These are phyloP conservation scores for Beauveria pseudobassiana DNA, from an alignment of 2,329 filamentous ascomycete genomes.

Conservation along the genomic window DNA sequence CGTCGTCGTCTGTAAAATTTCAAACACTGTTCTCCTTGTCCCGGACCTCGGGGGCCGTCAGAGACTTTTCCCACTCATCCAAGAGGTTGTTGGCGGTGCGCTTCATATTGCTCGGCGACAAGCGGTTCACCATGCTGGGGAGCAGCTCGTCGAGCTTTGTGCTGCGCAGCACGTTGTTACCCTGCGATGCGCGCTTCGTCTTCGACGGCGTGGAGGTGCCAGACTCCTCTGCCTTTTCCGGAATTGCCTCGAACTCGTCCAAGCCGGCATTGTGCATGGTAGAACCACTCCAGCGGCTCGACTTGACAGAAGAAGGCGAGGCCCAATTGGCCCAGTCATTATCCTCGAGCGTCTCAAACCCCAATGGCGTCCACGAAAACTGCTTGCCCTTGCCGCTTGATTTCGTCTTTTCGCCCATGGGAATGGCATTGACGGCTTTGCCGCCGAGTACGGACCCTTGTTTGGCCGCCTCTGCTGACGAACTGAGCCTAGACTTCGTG, in stretches of 20 bases:
- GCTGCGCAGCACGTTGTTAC: slow-evolving; percentile 27
- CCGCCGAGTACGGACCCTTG: slow-evolving; percentile 17
- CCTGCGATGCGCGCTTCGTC: slow-evolving; percentile 24
- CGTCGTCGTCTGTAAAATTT: neutral
- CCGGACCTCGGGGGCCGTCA: slow-evolving; percentile 22
- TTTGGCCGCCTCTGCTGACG: slow-evolving; percentile 32
- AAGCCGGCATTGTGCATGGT: slow-evolving; percentile 37
- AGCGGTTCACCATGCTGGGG: slow-evolving; percentile 64
- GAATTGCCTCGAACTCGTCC: slow-evolving; percentile 38
- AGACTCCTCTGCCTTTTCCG: slow-evolving; percentile 41
- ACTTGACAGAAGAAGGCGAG: slow-evolving; percentile 44
- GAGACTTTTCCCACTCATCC: slow-evolving; percentile 77
- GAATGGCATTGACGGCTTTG: slow-evolving; percentile 14
- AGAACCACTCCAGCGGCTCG: slow-evolving; percentile 57
- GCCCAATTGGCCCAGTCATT: slow-evolving; percentile 62
- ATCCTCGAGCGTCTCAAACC: slow-evolving; percentile 50
- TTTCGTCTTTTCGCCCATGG: slow-evolving; percentile 29
- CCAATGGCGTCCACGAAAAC: slow-evolving; percentile 53
- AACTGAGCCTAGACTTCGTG: slow-evolving; percentile 34
- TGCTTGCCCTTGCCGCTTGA: slow-evolving; percentile 37
- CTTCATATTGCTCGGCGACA: slow-evolving; percentile 70
- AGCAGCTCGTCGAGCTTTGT: slow-evolving; percentile 48
- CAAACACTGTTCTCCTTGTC: slow-evolving; percentile 28
- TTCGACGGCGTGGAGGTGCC: slow-evolving; percentile 41
- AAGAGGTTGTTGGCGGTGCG: slow-evolving; percentile 78